Conservation (phyloP, 306 rosid species). For the Prunus mume region DNA sequence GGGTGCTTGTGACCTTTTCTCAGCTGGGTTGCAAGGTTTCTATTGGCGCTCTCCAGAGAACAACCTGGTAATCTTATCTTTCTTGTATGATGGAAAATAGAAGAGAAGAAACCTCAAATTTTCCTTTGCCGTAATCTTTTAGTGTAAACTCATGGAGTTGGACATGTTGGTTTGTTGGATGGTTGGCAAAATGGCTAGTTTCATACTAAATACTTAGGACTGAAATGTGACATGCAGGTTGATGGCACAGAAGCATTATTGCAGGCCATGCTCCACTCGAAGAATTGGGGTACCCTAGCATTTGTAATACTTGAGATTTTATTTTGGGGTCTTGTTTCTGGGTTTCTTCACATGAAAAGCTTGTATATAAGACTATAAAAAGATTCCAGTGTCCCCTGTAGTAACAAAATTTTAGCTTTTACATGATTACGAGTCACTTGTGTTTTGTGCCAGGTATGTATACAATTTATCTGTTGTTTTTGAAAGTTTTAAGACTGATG, state of each 20-base stretch:
- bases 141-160: background rate
- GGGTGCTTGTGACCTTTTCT: constrained; percentile 74
- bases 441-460: background rate
- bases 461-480: background rate
- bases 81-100: background rate
- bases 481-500: background rate
- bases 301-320: constrained; percentile 58
- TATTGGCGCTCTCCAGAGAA: constrained; percentile 70
- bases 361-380: constrained; percentile 45
- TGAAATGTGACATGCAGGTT: constrained; percentile 44
- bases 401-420: constrained; percentile 15
- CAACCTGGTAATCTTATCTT: constrained; percentile 51
- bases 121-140: background rate
- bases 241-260: constrained; percentile 56
- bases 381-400: background rate
- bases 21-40: constrained; percentile 69
- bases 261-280: constrained; percentile 54
- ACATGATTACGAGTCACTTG: too few species aligned
- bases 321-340: constrained; percentile 57
- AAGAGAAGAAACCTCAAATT: background rate
- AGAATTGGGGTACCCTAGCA: constrained; percentile 65
- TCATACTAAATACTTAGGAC: constrained; percentile 17
- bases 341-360: constrained; percentile 61
- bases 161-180: background rate
- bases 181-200: constrained; percentile 16